Conservation (phyloP, 1,284 basidiomycete species). For the Cryptococcus floricola region DNA sequence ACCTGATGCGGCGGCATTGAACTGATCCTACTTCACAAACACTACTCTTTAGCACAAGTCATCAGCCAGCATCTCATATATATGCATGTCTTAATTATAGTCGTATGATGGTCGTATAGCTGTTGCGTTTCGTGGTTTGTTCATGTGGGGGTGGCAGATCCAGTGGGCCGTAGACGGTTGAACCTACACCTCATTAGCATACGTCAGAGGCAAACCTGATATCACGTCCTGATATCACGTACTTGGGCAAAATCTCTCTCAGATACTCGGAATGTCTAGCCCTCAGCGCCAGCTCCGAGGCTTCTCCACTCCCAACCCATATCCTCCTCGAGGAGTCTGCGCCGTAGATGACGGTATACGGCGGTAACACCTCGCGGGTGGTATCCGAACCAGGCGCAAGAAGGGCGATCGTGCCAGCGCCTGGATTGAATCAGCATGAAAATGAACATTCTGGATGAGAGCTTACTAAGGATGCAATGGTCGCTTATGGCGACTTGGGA, state of each 20-base stretch:
- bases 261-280: constrained; percentile 87
- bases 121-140: too few relatives aligned
- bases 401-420: constrained; percentile 12
- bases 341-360: constrained; percentile 81
- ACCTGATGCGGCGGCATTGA: constrained; percentile 14
- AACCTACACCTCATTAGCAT: constrained; percentile 8
- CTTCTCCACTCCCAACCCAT: constrained; percentile 81
- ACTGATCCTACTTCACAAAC: background rate
- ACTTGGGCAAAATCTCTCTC: constrained; percentile 82
- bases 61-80: background rate
- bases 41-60: too few relatives aligned
- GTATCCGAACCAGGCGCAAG: constrained; percentile 4
- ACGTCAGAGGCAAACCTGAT: constrained; percentile 2
- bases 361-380: constrained; percentile 68
- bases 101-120: too few relatives aligned
- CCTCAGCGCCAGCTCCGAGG: constrained; percentile 76
- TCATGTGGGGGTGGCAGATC: too few relatives aligned
- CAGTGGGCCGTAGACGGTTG: constrained; percentile 17
- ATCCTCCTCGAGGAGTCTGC: constrained; percentile 63
- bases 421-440: constrained; percentile 1
- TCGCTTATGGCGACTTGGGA: constrained; percentile 71
- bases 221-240: constrained; percentile 5
- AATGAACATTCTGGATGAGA: constrained; percentile 36
- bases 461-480: constrained; percentile 77
- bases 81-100: background rate